These are phyloP conservation scores for Trichoderma sp. DNA, from an alignment of 2,329 filamentous ascomycete genomes.

Conservation along the genomic window DNA sequence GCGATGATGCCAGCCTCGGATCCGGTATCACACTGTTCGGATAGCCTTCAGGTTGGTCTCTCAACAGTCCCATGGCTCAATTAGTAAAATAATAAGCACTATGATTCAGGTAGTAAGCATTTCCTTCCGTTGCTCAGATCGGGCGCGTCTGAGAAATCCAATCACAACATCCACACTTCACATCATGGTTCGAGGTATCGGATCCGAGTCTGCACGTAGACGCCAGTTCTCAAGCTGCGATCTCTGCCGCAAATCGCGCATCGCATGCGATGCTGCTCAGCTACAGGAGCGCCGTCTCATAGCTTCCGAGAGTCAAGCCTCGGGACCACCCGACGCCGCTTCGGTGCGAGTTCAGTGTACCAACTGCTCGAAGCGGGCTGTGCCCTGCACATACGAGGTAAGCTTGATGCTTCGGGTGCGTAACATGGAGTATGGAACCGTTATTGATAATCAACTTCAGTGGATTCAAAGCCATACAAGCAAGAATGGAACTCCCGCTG, in stretches of 20 bases:
- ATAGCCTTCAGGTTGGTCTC: too few species aligned
- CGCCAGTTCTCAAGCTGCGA: conserved; percentile 18
- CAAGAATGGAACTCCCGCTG: background rate
- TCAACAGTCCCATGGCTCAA: too few species aligned
- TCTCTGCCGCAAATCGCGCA: conserved; percentile 10
- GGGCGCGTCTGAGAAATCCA: too few species aligned
- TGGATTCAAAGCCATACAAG: conserved; percentile 3
- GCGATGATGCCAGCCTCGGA: too few species aligned
- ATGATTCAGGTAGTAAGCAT: too few species aligned
- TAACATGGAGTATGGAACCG: background rate
- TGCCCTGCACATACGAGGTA: conserved; percentile 17
- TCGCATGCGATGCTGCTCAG: conserved; percentile 13
- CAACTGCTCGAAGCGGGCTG: conserved; percentile 4
- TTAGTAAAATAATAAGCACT: too few species aligned
- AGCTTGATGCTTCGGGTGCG: background rate
- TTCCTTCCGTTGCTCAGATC: too few species aligned
- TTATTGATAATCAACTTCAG: background rate
- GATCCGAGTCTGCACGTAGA: conserved; percentile 6
- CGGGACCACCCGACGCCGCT: background rate
- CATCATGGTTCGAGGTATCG: conserved; percentile 1
- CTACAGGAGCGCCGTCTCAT: background rate
- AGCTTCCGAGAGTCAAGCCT: background rate
- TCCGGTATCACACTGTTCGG: too few species aligned
- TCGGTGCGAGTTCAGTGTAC: conserved; percentile 4
- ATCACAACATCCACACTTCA: background rate